These are phyloP conservation scores for Breviolum minutum DNA, from an alignment of 73 alveolate genomes.

Conservation along the genomic window DNA sequence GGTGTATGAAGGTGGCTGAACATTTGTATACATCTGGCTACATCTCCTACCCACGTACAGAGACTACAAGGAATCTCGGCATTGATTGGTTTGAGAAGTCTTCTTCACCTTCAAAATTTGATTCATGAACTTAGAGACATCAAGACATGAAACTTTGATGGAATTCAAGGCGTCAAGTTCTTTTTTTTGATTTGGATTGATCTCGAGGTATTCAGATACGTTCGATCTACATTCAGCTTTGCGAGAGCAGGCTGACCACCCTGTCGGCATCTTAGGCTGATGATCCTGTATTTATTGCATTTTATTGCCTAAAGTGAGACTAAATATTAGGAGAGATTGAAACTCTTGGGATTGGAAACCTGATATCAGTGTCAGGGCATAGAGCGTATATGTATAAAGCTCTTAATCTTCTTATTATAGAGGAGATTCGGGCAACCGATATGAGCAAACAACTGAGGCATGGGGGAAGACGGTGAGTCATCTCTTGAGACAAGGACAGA, in stretches of 20 bases:
- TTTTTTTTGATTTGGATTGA: neutral
- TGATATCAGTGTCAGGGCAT: too few relatives aligned
- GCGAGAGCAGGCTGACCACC: slow-evolving; percentile 97
- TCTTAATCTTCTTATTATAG: too few relatives aligned
- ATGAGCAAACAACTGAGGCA: slow-evolving; percentile 5
- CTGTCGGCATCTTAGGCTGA: slow-evolving; percentile 8
- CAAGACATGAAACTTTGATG: too few relatives aligned
- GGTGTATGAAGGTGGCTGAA: slow-evolving; percentile 98
- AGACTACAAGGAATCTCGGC: slow-evolving; percentile 96
- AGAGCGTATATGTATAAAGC: too few relatives aligned
- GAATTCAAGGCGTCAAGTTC: too few relatives aligned
- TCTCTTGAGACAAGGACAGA: slow-evolving; percentile 79
- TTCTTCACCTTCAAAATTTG: too few relatives aligned
- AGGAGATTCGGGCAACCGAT: too few relatives aligned
- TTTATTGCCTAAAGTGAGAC: too few relatives aligned
- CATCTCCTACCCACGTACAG: slow-evolving; percentile 99
- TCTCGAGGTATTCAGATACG: slow-evolving; percentile 96
- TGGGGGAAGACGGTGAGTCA: slow-evolving; percentile 94
- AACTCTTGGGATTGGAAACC: neutral
- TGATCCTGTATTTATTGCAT: too few relatives aligned
- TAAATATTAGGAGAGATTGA: neutral
- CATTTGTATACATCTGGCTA: slow-evolving; percentile 99
- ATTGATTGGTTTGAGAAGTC: too few relatives aligned
- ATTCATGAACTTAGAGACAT: too few relatives aligned
- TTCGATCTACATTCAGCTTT: slow-evolving; percentile 98